Evolutionary conservation across 352 stramenopile species (phyloP).

Genomic region (Phytophthora megakarya): DNA sequence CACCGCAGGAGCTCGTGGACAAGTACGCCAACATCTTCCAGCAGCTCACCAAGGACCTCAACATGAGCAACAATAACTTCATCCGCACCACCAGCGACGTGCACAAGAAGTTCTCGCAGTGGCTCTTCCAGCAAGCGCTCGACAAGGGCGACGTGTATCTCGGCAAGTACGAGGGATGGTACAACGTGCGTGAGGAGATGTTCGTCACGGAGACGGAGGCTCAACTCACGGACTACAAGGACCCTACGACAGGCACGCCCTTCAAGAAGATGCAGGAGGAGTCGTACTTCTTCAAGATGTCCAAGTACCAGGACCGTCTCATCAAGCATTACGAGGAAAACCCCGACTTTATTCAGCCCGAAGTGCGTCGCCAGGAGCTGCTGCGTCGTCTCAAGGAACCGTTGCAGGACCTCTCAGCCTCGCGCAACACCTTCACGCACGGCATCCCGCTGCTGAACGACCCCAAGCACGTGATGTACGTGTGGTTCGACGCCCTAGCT

Average conservation of each 20-base stretch:
- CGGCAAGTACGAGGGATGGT: slow-evolving; percentile 98
- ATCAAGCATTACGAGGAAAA: slow-evolving; percentile 95
- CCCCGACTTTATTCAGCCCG: slow-evolving; percentile 96
- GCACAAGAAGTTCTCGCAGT: slow-evolving; percentile 95
- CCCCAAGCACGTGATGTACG: slow-evolving; percentile 98
- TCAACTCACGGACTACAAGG: slow-evolving; percentile 94
- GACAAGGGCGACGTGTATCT: slow-evolving; percentile 97
- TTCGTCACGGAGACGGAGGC: slow-evolving; percentile 99
- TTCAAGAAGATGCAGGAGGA: slow-evolving; percentile 98
- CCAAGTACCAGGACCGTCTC: slow-evolving; percentile 96
- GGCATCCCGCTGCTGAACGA: slow-evolving; percentile 96
- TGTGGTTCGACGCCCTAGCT: slow-evolving; percentile 99
- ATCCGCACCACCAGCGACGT: slow-evolving; percentile 95
- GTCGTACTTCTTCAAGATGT: slow-evolving; percentile 99
- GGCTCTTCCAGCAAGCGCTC: slow-evolving; percentile 93
- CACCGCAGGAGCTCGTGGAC: slow-evolving; percentile 96
- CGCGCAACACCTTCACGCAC: slow-evolving; percentile 95
- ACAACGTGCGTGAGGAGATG: slow-evolving; percentile 98
- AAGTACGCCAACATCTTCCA: slow-evolving; percentile 92
- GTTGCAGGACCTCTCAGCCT: slow-evolving; percentile 96
- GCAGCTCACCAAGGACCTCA: slow-evolving; percentile 84
- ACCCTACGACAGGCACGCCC: slow-evolving; percentile 91
- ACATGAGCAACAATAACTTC: slow-evolving; percentile 92
- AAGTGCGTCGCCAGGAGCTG: slow-evolving; percentile 95
- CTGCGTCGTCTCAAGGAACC: slow-evolving; percentile 92